A percentile compares a stretch with the other conserved stretches of the same genome.
These are phyloP conservation scores for Gonapodya prolifera DNA, from an alignment of 192 early-diverging fungal genomes.

Conservation along the genomic window DNA sequence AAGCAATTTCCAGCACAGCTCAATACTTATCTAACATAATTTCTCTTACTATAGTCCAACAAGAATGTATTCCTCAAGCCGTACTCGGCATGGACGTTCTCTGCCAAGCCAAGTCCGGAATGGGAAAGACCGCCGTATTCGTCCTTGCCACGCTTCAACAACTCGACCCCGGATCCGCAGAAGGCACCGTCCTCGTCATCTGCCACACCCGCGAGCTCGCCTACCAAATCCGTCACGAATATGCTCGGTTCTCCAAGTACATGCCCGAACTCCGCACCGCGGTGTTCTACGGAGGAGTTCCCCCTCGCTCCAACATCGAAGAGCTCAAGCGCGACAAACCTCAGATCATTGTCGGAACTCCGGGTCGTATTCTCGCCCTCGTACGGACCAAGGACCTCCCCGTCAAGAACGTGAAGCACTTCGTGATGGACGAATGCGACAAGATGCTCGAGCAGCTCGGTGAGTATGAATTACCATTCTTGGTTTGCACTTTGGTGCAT, in stretches of 20 bases:
- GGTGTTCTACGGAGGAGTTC: slow-evolving; percentile 85
- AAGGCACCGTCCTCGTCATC: slow-evolving; percentile 76
- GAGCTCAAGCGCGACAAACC: slow-evolving; percentile 73
- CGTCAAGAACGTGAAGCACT: slow-evolving; percentile 80
- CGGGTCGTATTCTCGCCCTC: slow-evolving; percentile 81
- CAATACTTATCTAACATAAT: too few species aligned
- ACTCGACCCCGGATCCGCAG: slow-evolving; percentile 59
- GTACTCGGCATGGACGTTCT: slow-evolving; percentile 94
- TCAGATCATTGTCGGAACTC: slow-evolving; percentile 93
- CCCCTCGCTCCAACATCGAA: slow-evolving; percentile 65
- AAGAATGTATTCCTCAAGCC: slow-evolving; percentile 95
- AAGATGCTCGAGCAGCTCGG: slow-evolving; percentile 88
- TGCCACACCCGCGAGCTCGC: slow-evolving; percentile 98
- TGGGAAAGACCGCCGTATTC: slow-evolving; percentile 99
- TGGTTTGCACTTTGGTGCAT: slow-evolving; percentile 2
- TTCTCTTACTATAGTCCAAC: slow-evolving; percentile 94
- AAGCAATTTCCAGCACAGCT: not conserved
- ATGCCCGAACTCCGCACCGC: slow-evolving; percentile 83
- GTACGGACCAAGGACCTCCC: slow-evolving; percentile 75
- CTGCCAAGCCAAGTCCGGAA: slow-evolving; percentile 96
- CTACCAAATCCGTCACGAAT: slow-evolving; percentile 97
- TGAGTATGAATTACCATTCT: slow-evolving; percentile 40
- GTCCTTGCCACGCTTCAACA: slow-evolving; percentile 91
- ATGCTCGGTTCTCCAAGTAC: slow-evolving; percentile 90
- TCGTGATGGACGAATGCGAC: slow-evolving; percentile 98